Evolutionary conservation across 768 basidiomycete species (phyloP), one percentile per base, ranked within the genome.

Genomic region (Exsudoporus frostii): DNA sequence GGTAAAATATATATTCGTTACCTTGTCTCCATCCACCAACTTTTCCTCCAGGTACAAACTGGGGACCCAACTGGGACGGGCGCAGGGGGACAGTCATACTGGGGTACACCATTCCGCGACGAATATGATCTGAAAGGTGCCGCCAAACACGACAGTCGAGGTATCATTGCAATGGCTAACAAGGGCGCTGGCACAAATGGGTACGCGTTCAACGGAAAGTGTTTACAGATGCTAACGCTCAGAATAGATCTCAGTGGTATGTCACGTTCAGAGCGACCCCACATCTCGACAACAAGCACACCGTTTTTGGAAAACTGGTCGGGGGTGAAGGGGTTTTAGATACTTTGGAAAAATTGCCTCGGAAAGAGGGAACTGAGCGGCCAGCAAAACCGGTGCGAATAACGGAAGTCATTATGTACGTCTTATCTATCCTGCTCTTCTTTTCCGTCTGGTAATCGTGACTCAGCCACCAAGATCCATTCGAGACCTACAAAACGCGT

Each of bases 11-110:
- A 27, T 30, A 5, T 57, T 49, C 7, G 36, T 36, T n/a, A 30
- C 24, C 17, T 37, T 42, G 4, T 24, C 29, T 51, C n/a, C 30
- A 48, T 54, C 36, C n/a, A 20, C 24, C 33, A 8, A 58, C 50
- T n/a, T 32, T 52, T 10, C 14, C 41, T 19, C 2, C 54, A 94
- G 93, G 83, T 94, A n/a, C 96, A 98, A 81, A 94, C 94, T 2
- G 97, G 97, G 30, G 97, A 99, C 66, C 97, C 97, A 7, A 92
- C 92, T 1, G 96, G 97, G 2, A 98, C 94, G 2, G 97, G 97
- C 1, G 76, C 89, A 29, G 97, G 97, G 9, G 97, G 97, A 6
- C 79, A 92, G 61, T 93, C 91, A 7, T 84, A 84, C 66, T 98
- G 97, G 97, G 94, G 92, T 1, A 92, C 88, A 15, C 90, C 93